Evolutionary conservation across 805 yeast species (phyloP), one percentile per base, ranked within the genome.

Genomic region (Candida incommunis): DNA sequence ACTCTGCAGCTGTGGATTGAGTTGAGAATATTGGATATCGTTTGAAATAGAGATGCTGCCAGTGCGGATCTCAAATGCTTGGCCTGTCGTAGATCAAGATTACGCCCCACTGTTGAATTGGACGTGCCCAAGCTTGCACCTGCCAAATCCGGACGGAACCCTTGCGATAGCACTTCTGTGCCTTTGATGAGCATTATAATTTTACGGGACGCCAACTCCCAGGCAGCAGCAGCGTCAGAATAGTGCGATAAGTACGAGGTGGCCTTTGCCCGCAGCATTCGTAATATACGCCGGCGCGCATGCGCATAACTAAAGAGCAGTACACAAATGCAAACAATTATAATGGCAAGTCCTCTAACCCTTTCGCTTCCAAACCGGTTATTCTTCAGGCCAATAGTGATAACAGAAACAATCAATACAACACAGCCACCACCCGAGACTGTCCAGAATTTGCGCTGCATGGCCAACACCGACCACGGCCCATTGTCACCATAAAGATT

Each of bases 11-110:
- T 43, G 3, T 48, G 49, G n/a, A 60, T 45, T 15, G 54, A 45
- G 16, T 50, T 50, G 3, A 55, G 43, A 2, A 60, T 37, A 4
- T 59, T 54, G 40, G 62, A 63, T 11, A 60, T 50, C 3, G 58
- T 48, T 3, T 68, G 50, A 42, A 49, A 56, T 4, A 57, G 43
- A 3, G 52, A 43, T 18, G 61, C 54, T 15, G 53, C 45, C 4
- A 56, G 41, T 2, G 58, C 50, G 1, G 53, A 46, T 2, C 69
- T 44, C 2, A 67, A 41, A 45, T 64, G 65, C 41, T 54, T 51
- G 45, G 44, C 54, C 45, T 41, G 53, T 7, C 37, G 37, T n/a
- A 31, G 20, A 31, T 31, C 37, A 7, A 31, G 18, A 9, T 11
- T 13, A 31, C 18, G n/a, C 18, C 37, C 37, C 7, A 31, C 37